Base-by-base conservation (phyloP, 108 stramenopile genomes). In the Nitzschia sp. region DNA sequence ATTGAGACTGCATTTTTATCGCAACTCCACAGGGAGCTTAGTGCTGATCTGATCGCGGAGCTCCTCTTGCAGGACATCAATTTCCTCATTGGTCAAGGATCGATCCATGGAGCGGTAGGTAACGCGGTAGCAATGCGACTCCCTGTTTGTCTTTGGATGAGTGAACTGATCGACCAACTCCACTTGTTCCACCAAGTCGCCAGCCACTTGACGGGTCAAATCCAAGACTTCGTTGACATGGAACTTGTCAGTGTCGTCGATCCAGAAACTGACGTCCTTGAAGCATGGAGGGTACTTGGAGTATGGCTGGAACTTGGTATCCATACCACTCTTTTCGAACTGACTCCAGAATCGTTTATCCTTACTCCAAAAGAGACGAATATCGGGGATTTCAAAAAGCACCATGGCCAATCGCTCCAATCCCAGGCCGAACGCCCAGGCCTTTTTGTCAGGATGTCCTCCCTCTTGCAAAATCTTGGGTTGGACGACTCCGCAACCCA, bases 331-430 rank as follows among this genome's bases (percentile, higher is more conserved):
- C 6, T 70, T 46, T 38, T 51, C 26, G 65, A 99, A 99, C 76
- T 99, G 98, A 21, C 67, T 61, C 50, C 80, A 82, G 69, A 99
- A 99, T 43, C 98, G 79, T 34, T 74, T 70, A 77, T 97, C 98
- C 15, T 90, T 53, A 3, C 88, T 80, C 97, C 97, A 99, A 80
- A 99, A 99, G 39, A 97, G 71, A 15, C 98, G 95, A 83, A 99
- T 97, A 63, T 99, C 98, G 0, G 98, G 97, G 60, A 99, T 97
- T 17, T 80, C 63, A 72, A 97, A 97, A 46, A 97, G 69, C 0
- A 97, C 92, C 98, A 99, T 99, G 20, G 97, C 97, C 65, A 97
- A 70, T 51, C 98, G 80, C 75, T 98, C 98, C 65, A 97, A 77
- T 8, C 98, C 98, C 1, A 98, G 64, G 25, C 98, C 98, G 73